These are phyloP conservation scores for Penicillium odoratum DNA, from an alignment of 495 filamentous ascomycete genomes.

Conservation along the genomic window DNA sequence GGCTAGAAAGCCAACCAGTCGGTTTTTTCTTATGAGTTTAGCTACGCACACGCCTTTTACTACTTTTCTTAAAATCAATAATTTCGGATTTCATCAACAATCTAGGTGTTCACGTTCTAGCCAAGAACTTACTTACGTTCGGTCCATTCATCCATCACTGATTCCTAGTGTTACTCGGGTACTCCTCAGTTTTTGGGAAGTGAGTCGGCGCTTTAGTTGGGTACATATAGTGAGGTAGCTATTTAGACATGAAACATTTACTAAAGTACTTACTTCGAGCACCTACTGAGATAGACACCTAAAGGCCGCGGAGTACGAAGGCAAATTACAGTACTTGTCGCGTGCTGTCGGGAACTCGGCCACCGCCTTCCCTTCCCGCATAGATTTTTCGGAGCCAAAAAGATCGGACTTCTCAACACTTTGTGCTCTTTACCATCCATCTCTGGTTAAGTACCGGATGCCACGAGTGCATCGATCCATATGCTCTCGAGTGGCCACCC, in stretches of 20 bases:
- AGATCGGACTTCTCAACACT: constrained; percentile 10
- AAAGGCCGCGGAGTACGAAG: no score
- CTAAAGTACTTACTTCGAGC: no score
- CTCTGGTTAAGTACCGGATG: constrained; percentile 21
- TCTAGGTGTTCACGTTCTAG: neutral
- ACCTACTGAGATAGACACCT: no score
- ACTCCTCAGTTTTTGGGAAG: no score
- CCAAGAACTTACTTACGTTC: neutral
- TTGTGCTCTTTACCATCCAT: neutral
- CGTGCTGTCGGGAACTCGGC: constrained; percentile 9
- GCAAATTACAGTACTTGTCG: constrained; percentile 15
- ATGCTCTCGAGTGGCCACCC: constrained; percentile 45
- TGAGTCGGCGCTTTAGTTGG: no score
- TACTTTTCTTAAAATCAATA: neutral
- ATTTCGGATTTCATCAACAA: neutral
- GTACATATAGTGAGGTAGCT: no score
- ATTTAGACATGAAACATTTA: no score
- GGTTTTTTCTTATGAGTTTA: neutral
- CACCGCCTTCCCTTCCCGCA: constrained; percentile 33
- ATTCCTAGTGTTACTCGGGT: no score
- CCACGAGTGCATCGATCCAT: constrained; percentile 18
- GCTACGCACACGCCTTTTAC: constrained; percentile 4
- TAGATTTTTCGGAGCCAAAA: constrained; percentile 31
- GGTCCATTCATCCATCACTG: no score
- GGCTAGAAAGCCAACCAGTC: neutral